Evolutionary conservation across 1,284 basidiomycete species (phyloP).

Genomic region (Apiotrichum sp.): DNA sequence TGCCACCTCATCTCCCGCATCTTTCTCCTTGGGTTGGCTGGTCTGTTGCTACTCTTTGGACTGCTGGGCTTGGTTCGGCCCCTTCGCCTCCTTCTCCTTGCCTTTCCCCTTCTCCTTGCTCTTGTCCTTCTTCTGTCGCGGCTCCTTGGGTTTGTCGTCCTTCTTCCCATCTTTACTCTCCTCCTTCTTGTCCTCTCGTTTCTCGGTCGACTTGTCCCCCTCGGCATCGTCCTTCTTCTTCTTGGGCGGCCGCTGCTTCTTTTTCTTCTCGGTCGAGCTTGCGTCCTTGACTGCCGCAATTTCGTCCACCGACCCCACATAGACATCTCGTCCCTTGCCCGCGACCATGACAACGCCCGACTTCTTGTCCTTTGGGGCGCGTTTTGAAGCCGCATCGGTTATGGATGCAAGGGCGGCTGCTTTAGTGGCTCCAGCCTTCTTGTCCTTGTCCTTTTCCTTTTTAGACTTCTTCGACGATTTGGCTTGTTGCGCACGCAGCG

Average conservation of each 20-base stretch:
- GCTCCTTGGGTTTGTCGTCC: constrained; percentile 4
- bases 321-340: constrained; percentile 39
- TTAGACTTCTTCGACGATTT: constrained; percentile 10
- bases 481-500: constrained; percentile 56
- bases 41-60: no score
- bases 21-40: not conserved
- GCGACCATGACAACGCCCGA: constrained; percentile 30
- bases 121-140: constrained; percentile 7
- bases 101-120: not conserved
- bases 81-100: constrained; percentile 1
- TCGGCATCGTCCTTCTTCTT: constrained; percentile 9
- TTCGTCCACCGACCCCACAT: constrained; percentile 14
- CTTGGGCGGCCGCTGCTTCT: not conserved
- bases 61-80: not conserved
- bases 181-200: not conserved
- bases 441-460: constrained; percentile 1
- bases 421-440: constrained; percentile 5
- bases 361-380: constrained; percentile 22
- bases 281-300: constrained; percentile 5
- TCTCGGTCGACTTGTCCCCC: constrained; percentile 2
- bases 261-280: constrained; percentile 2
- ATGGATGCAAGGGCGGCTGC: constrained; percentile 33
- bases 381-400: constrained; percentile 28
- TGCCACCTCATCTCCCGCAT: not conserved
- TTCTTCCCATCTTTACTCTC: no score